These are phyloP conservation scores for Saccharomycopsis fodiens DNA, from an alignment of 805 yeast genomes.

Conservation along the genomic window DNA sequence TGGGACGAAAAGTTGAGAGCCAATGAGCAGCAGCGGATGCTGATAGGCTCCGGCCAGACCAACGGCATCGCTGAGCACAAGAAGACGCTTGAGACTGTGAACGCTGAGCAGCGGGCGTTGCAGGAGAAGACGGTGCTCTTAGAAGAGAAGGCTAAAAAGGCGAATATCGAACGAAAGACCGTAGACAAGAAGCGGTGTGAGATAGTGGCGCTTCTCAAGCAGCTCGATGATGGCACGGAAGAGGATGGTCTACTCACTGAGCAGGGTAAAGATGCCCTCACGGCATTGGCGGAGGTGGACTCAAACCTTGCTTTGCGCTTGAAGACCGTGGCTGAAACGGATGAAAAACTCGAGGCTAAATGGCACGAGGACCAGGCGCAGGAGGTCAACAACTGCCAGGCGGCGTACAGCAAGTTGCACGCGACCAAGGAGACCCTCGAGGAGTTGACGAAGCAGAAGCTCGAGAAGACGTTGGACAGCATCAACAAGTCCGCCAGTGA, in stretches of 20 bases:
- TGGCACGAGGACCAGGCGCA: constrained; percentile 12
- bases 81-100: neutral
- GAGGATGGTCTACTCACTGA: constrained; percentile 9
- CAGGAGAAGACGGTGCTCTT: neutral
- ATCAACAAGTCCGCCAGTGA: constrained; percentile 10
- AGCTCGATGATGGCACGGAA: constrained; percentile 2
- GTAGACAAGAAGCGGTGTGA: constrained; percentile 12
- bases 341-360: neutral
- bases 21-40: neutral
- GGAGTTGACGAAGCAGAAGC: constrained; percentile 5
- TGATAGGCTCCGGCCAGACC: constrained; percentile 4
- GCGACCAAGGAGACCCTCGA: constrained; percentile 5
- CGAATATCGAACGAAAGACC: constrained; percentile 1
- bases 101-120: neutral
- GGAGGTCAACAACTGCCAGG: constrained; percentile 10
- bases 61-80: neutral
- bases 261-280: neutral
- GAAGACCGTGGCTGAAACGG: constrained; percentile 5
- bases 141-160: constrained; percentile 9
- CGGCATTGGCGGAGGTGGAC: neutral
- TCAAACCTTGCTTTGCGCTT: neutral
- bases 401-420: constrained; percentile 6
- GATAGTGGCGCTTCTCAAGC: neutral
- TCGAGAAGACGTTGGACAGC: constrained; percentile 8
- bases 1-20: constrained; percentile 10